phyloP scores from a whole-genome alignment of 2,329 filamentous ascomycete species.

The Phialocephala subalpina region DNA sequence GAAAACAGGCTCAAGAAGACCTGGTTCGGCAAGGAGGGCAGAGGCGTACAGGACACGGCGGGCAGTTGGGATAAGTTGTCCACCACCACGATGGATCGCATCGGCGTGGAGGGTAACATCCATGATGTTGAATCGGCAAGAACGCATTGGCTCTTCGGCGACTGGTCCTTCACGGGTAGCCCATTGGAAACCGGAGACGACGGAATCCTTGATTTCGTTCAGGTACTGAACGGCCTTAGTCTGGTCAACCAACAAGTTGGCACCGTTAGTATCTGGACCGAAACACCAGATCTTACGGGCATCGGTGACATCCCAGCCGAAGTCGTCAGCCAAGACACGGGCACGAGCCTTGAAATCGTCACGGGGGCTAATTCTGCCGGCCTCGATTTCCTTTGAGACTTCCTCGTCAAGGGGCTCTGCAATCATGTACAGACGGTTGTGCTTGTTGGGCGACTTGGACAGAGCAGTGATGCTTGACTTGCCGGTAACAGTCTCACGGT shows the following conservation, averaged over 20 bases:
- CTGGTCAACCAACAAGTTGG: constrained; percentile 99
- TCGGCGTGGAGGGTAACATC: constrained; percentile 99
- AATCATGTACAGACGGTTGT: constrained; percentile 99
- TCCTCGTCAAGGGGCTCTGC: constrained; percentile 93
- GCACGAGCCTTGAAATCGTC: constrained; percentile 99
- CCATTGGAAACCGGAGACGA: constrained; percentile 99
- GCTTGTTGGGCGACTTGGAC: constrained; percentile 99
- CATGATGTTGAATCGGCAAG: constrained; percentile 97
- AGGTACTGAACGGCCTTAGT: constrained; percentile 99
- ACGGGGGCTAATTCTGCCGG: constrained; percentile 90
- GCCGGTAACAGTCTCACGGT: constrained; percentile 91
- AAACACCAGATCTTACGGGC: constrained; percentile 99
- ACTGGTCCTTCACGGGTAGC: constrained; percentile 96
- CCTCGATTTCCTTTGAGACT: constrained; percentile 87
- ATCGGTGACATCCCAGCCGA: constrained; percentile 99
- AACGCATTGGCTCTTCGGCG: constrained; percentile 98
- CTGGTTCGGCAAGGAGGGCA: constrained; percentile 87
- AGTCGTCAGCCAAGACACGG: constrained; percentile 93
- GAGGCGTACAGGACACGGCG: constrained; percentile 98
- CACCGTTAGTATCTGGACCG: constrained; percentile 95
- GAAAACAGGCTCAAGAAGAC: constrained; percentile 97
- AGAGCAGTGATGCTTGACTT: constrained; percentile 94
- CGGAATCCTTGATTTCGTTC: constrained; percentile 99
- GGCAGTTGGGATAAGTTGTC: constrained; percentile 97
- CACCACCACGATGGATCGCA: constrained; percentile 99